A percentile compares a stretch with the other conserved stretches of the same genome.
Evolutionary conservation across 2,329 filamentous ascomycete species (phyloP).

Genomic region (Talaromyces sp.): DNA sequence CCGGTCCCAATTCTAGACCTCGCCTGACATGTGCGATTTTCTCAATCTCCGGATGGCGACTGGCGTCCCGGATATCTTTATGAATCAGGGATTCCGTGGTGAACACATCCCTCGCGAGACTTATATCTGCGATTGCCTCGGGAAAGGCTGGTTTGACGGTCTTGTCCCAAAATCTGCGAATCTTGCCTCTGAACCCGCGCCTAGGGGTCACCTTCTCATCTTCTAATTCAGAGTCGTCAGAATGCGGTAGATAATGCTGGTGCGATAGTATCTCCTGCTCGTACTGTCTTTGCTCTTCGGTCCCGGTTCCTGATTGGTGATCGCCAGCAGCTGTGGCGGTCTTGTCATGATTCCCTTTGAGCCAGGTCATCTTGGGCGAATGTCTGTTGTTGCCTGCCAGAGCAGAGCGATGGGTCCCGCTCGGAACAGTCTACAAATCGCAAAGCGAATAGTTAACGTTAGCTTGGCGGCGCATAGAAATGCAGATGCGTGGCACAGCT

Average conservation of each 20-base stretch:
- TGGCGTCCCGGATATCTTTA: not conserved
- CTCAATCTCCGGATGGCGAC: constrained; percentile 3
- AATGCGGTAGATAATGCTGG: constrained; percentile 5
- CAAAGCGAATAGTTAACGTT: not conserved
- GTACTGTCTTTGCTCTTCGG: constrained; percentile 8
- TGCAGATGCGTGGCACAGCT: too few relatives aligned
- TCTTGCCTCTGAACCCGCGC: not conserved
- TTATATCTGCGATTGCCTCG: constrained; percentile 10
- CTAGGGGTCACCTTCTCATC: constrained; percentile 1
- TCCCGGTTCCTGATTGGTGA: constrained; percentile 5
- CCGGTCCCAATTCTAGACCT: not conserved
- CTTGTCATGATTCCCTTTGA: not conserved
- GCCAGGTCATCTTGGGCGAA: not conserved
- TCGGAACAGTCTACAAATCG: too few relatives aligned
- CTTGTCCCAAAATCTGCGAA: constrained; percentile 6
- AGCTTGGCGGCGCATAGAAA: not conserved
- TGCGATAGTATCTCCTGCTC: constrained; percentile 6
- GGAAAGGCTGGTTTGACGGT: constrained; percentile 12
- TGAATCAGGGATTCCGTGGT: constrained; percentile 8
- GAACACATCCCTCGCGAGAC: constrained; percentile 11
- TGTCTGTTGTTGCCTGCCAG: not conserved
- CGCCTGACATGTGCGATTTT: constrained; percentile 6
- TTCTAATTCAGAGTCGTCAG: constrained; percentile 2
- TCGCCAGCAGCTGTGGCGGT: not conserved
- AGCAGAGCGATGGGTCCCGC: too few relatives aligned